A percentile compares a stretch with the other conserved stretches of the same genome.
These are phyloP conservation scores for Bipolaris zeicola DNA, from an alignment of 2,329 filamentous ascomycete genomes.

Conservation along the genomic window DNA sequence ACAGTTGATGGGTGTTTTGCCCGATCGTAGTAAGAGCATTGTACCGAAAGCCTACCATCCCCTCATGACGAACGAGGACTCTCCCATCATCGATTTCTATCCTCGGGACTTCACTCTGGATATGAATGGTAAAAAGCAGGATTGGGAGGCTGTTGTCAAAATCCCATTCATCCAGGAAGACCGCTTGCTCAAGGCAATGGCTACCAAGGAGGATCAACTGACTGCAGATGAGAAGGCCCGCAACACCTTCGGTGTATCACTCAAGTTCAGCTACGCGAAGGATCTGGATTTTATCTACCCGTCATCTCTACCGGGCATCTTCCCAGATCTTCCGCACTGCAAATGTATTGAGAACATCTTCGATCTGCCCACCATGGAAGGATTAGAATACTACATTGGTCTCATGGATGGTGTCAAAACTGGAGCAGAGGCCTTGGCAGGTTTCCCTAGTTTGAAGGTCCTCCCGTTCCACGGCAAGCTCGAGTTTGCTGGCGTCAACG, in stretches of 20 bases:
- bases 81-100: conserved; percentile 97
- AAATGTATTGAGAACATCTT: conserved; percentile 96
- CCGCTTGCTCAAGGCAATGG: conserved; percentile 83
- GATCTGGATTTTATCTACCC: conserved; percentile 82
- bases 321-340: conserved; percentile 85
- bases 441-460: conserved; percentile 89
- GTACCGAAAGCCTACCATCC: conserved; percentile 86
- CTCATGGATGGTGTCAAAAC: conserved; percentile 83
- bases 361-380: conserved; percentile 90
- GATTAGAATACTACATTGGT: conserved; percentile 81
- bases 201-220: conserved; percentile 78
- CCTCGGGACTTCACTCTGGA: conserved; percentile 95
- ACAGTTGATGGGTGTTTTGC: conserved; percentile 97
- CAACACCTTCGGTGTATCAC: conserved; percentile 87
- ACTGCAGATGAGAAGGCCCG: conserved; percentile 77
- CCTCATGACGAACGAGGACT: conserved; percentile 87
- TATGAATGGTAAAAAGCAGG: conserved; percentile 99
- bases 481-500: conserved; percentile 86
- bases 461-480: conserved; percentile 81
- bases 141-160: conserved; percentile 99
- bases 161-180: conserved; percentile 98
- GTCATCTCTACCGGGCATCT: conserved; percentile 85
- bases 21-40: conserved; percentile 96
- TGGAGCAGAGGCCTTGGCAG: conserved; percentile 81
- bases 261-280: conserved; percentile 88